Base-by-base conservation (phyloP, 306 rosid species). In the Medicago truncatula region DNA sequence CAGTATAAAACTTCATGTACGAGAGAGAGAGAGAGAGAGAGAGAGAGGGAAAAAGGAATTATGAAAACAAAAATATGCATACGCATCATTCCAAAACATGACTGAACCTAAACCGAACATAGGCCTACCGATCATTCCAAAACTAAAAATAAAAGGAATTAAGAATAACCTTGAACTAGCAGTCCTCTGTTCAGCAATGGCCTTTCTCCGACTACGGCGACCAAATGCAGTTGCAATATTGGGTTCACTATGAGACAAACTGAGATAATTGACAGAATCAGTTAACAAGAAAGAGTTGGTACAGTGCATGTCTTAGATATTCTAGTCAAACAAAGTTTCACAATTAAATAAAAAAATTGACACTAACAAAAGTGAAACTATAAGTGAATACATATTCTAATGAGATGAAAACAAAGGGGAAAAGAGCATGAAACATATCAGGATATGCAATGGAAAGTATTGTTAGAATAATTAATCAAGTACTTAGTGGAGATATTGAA, bases 221-320 rank as follows among this genome's bases (percentile, higher is more conserved):
- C 99, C 90, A 89, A 92, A 92, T 75, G 92, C 82, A 84, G 88
- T 84, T 85, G 98, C 91, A 89, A 96, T 86, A 91, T 96, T 92
- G 83, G 99, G 99, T 90, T 96, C 99, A 83, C 97, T 96, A 84
- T 89, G 97, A 75, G 98, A 96, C 71, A 92, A 88, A 92, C 98
- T 96, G 90, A 82, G 84, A 86, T 81, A 84, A 85, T 80, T 70
- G 87, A 82, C 78, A 82, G 78, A 85, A 80, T 68, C 71, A 85
- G 76, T 79, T 74, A 83, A 82, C 74, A 77, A 78, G 73, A 88
- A 86, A 82, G 15, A 73, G 73, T 80, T 76, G 80, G 81, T 61
- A 76, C 80, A 25, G 73, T 78, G 39, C 67, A 73, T 78, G 47
- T 74, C 87, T 67, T 21, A 16, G 38, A 79, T 74, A 80, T 77